Conservation (phyloP, 1,284 basidiomycete genomes). For the Peniophora sp. region DNA sequence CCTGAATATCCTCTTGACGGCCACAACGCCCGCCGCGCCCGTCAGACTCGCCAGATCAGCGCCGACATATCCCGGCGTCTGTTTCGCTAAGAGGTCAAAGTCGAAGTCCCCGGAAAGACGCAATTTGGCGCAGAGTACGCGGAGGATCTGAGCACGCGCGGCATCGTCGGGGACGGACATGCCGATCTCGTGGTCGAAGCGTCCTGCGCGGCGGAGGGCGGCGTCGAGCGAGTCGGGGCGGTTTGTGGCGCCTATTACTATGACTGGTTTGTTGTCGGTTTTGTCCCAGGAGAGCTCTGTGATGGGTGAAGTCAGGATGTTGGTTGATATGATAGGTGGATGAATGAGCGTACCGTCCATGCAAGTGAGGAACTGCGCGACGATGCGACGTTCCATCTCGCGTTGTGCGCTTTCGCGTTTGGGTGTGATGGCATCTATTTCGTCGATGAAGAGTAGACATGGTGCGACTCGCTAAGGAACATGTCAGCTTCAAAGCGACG, state of each 20-base stretch:
- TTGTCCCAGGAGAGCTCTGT: conserved; percentile 88
- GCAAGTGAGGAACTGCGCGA: conserved; percentile 94
- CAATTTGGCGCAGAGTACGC: conserved; percentile 70
- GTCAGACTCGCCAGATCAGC: conserved; percentile 90
- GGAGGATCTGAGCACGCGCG: conserved; percentile 85
- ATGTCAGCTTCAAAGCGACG: background rate
- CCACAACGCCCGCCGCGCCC: conserved; percentile 90
- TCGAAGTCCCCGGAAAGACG: conserved; percentile 79
- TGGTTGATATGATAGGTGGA: conserved; percentile 3
- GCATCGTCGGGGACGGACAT: conserved; percentile 95
- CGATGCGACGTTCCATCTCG: conserved; percentile 97
- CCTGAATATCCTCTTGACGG: conserved; percentile 94
- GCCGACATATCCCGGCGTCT: conserved; percentile 95
- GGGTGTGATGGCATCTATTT: conserved; percentile 96
- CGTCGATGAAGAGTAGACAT: conserved; percentile 90
- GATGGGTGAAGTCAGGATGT: background rate
- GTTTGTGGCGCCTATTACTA: conserved; percentile 96
- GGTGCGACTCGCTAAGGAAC: conserved; percentile 69
- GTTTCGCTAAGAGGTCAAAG: conserved; percentile 77
- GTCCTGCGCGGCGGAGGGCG: conserved; percentile 84
- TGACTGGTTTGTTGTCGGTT: conserved; percentile 81
- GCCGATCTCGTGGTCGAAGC: conserved; percentile 96
- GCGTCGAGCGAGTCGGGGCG: conserved; percentile 92
- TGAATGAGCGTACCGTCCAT: conserved; percentile 72
- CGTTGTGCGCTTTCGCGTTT: conserved; percentile 95